Evolutionary conservation across 176 grass and related monocot genomes (phyloP), one percentile per base, ranked within the genome.

Genomic region (Triticum monococcum): DNA sequence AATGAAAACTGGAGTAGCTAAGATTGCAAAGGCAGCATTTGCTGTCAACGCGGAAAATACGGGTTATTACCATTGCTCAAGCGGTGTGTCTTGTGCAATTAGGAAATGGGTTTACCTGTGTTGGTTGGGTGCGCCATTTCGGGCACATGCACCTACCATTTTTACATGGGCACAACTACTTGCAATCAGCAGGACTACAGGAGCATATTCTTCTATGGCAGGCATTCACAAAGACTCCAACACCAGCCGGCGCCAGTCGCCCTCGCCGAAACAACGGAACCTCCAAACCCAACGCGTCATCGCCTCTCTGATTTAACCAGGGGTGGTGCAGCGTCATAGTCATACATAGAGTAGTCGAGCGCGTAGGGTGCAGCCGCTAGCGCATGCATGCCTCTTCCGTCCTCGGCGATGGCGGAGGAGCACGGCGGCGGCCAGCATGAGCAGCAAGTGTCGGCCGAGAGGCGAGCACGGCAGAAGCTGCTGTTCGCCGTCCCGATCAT

Each of bases 401-500:
- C 33, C n/a, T 59, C 60, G 26, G 61, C 23, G 43, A 56, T 78
- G 84, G 62, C 25, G n/a, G 89, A 79, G 12, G 84, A 79, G 8
- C 66, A 68, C n/a, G 54, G 25, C 46, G 62, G 74, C n/a, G n/a
- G 43, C 65, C 35, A 40, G 36, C 56, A 59, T 59, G 60, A 24
- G 0, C 72, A 75, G 41, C 52, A 25, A 30, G 33, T 28, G 4
- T 32, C n/a, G 7, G 63, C 26, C 48, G 28, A 86, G 36, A 37
- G 83, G 50, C 79, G 83, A 61, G 5, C 63, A n/a, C n/a, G 71
- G 36, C 72, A 52, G 46, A 79, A 78, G 12, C 37, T 63, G 48
- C 8, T 22, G 46, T 30, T 81, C 38, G 35, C 28, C 4, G 52
- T 76, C 36, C 46, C 68, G 35, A 12, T 83, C 78, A 16, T 88